Evolutionary conservation across 2,329 filamentous ascomycete genomes (phyloP), one percentile per base, ranked within the genome.

Genomic region (Mycosphaerella arachidis): DNA sequence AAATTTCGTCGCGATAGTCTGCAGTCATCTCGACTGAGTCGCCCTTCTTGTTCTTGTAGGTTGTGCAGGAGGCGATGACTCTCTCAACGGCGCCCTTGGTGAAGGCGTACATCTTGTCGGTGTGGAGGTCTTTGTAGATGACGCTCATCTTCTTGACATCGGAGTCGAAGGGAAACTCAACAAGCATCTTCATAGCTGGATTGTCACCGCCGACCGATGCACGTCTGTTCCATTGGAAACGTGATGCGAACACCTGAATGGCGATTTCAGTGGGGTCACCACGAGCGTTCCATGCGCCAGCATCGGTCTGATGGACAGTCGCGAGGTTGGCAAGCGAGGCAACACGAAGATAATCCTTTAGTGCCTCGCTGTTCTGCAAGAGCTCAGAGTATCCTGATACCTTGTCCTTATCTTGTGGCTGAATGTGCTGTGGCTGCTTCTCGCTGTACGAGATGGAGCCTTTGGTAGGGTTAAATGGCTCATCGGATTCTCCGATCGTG

Each of bases 121-220:
- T 70, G 69, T 87, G 86, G 52, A 88, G 84, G 40, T 89, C 86
- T 27, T 66, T 66, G 71, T 87, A 88, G 56, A 90, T 85, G 40
- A 89, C 86, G 0, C 86, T 88, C 88, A 91, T 91, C 67, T 86
- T 88, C 77, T 91, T 91, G 63, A 90, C 82, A 59, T 84, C 84
- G 0, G 87, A 90, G 69, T 91, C 88, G 63, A 91, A 91, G 0
- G 87, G 88, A 60, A 88, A 89, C 67, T 91, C 88, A 1, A 85
- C 84, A 27, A 86, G 75, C 65, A 87, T 79, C 20, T 75, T 77
- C 84, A 84, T 87, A 30, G 77, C 67, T 29, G 69, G 68, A 33
- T 68, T 62, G 33, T 68, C 66, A 18, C 68, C 68, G 37, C 64
- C 58, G 12, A 65, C 62, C n/a, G 67, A 70, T 20, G 62, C 65